Conservation (phyloP, 106 monocot species). For the Vanilla planifolia region DNA sequence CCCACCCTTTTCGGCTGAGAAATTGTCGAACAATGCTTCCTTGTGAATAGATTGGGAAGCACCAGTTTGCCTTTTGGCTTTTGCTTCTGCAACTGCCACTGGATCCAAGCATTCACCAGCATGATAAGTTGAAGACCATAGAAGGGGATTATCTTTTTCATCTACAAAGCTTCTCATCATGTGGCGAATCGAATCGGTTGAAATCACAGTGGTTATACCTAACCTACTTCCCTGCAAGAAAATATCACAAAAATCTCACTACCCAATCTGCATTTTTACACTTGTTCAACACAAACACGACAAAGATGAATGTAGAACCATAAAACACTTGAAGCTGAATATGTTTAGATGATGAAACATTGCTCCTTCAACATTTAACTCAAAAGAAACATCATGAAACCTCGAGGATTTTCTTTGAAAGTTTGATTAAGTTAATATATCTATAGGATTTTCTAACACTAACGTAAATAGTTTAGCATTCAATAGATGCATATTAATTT, state of each 20-base stretch:
- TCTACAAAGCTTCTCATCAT: constrained; percentile 70
- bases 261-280: background rate
- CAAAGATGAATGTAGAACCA: background rate
- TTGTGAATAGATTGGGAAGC: constrained; percentile 11
- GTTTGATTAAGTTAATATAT: too few species aligned
- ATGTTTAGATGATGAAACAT: too few species aligned
- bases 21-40: constrained; percentile 13
- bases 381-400: too few species aligned
- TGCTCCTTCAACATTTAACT: too few species aligned
- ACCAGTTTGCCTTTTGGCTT: constrained; percentile 35
- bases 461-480: too few species aligned
- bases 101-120: constrained; percentile 69
- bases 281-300: background rate
- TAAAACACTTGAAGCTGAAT: too few species aligned
- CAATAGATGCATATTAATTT: too few species aligned
- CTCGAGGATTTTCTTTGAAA: too few species aligned
- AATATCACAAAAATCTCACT: background rate
- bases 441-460: too few species aligned
- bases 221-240: constrained; percentile 47
- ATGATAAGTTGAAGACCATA: constrained; percentile 77
- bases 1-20: constrained; percentile 10
- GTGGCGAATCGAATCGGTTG: constrained; percentile 72
- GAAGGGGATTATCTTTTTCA: constrained; percentile 57
- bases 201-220: constrained; percentile 59
- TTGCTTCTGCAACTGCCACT: constrained; percentile 57